A percentile compares a stretch with the other conserved stretches of the same genome.
Evolutionary conservation across 176 grass and related monocot species (phyloP).

Genomic region (Chrysopogon serrulatus): DNA sequence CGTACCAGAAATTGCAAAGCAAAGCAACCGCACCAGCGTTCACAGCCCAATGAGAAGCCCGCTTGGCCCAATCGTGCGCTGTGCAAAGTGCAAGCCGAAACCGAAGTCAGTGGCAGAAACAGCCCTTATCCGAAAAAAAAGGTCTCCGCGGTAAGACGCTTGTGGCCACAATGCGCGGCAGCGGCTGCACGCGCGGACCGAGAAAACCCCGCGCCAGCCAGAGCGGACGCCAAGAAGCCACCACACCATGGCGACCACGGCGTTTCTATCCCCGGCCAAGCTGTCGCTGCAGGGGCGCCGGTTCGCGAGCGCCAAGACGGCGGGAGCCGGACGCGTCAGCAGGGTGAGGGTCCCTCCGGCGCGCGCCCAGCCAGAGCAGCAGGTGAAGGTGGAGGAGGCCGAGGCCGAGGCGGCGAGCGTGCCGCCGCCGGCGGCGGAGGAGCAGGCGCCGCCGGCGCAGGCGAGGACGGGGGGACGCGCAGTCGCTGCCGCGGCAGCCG

Average conservation of each 20-base stretch:
- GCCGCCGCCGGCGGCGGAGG: slow-evolving; percentile 1
- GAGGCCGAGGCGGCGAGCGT: neutral
- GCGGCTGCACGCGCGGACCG: neutral
- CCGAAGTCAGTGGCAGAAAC: neutral
- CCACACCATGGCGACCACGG: slow-evolving; percentile 49
- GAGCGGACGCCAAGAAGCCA: neutral
- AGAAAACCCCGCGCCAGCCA: neutral
- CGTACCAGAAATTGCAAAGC: neutral
- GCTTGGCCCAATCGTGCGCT: neutral
- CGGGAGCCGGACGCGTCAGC: neutral
- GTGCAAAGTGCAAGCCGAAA: neutral
- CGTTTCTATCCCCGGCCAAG: slow-evolving; percentile 56
- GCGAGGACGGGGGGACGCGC: slow-evolving; percentile 1
- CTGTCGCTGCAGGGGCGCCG: slow-evolving; percentile 22
- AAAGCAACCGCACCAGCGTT: neutral
- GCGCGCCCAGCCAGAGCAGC: slow-evolving; percentile 52
- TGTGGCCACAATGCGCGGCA: slow-evolving; percentile 29
- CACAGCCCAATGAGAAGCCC: neutral
- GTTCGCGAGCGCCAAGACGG: neutral
- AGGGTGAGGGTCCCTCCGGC: slow-evolving; percentile 3
- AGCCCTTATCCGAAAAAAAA: slow-evolving; percentile 39
- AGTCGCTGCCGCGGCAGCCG: slow-evolving; percentile 61
- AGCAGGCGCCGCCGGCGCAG: neutral
- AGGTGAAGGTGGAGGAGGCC: slow-evolving; percentile 36
- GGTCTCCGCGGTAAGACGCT: neutral